Evolutionary conservation across 2,329 filamentous ascomycete species (phyloP), one percentile per base, ranked within the genome.

Genomic region (Nothophoma quercina): DNA sequence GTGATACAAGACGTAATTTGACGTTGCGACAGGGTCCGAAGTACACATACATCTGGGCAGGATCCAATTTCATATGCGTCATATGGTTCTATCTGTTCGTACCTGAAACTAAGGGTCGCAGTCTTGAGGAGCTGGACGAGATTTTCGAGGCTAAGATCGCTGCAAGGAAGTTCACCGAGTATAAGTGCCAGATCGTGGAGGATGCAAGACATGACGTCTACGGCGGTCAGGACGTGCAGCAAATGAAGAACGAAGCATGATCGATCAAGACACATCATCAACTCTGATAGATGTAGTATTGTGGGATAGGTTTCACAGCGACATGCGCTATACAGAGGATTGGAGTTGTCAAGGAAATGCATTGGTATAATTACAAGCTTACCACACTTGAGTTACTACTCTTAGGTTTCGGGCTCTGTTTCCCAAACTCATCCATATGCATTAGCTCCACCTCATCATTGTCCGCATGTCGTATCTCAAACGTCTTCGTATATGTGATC

Each of bases 41-140:
- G 21, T 70, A 62, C 23, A 60, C 50, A 1, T 68, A 63, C 18
- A 66, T 67, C 29, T 70, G 59, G 65, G 66, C 64, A 7, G 63
- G 29, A n/a, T 71, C 64, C 3, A 69, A 64, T 29, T 63, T 81
- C 10, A 65, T 80, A 3, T 76, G 87, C 38, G 63, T 84, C 0
- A 54, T 85, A 0, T 74, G 90, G 30, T 87, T 80, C 21, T 76
- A 86, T 16, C 79, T 85, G 66, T 86, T 86, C 72, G 82, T 88
- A 59, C 85, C 83, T 0, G 83, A 83, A 59, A 65, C 67, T 19
- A 65, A 68, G 16, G 60, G 55, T 13, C 43, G 64, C 10, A 61
- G 58, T 5, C 34, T 69, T 1, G 67, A 70, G 40, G 67, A 70
- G 40, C 45, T 70, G 0, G 68, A 69, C 43, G 64, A 70, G 43